These are phyloP conservation scores for Aspergillus floridensis DNA, from an alignment of 2,329 filamentous ascomycete genomes.

Conservation along the genomic window DNA sequence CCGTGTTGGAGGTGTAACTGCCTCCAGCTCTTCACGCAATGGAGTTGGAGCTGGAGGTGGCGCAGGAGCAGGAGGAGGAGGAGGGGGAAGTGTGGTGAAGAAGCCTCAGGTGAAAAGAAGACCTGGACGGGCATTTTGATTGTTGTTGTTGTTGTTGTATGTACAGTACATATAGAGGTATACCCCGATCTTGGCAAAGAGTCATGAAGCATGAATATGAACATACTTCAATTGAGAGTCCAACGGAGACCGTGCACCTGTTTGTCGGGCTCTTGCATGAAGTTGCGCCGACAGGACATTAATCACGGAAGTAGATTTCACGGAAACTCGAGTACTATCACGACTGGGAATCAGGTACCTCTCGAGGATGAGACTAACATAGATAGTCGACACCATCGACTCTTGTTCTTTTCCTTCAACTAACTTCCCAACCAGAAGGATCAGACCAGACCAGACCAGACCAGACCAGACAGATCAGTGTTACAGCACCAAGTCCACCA, in stretches of 20 bases:
- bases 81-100: constrained; percentile 40
- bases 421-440: not conserved
- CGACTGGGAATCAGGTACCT: too few relatives aligned
- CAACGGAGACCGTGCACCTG: not conserved
- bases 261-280: not conserved
- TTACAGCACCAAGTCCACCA: constrained; percentile 5
- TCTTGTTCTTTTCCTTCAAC: not conserved
- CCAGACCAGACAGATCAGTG: not conserved
- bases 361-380: not conserved
- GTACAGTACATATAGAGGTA: not conserved
- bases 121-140: constrained; percentile 36
- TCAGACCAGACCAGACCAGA: not conserved
- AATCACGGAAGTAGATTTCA: too few relatives aligned
- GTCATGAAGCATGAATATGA: not conserved
- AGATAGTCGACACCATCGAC: not conserved
- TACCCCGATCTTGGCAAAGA: not conserved
- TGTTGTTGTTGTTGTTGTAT: constrained; percentile 1
- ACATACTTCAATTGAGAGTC: not conserved
- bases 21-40: constrained; percentile 28
- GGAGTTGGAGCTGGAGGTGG: constrained; percentile 5
- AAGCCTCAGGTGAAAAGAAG: constrained; percentile 36
- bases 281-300: too few relatives aligned
- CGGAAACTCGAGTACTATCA: too few relatives aligned
- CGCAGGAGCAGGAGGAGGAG: constrained; percentile 15
- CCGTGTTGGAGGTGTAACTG: constrained; percentile 30